Base-by-base conservation (phyloP, 2,329 filamentous ascomycete species). In the Colletotrichum falcatum region DNA sequence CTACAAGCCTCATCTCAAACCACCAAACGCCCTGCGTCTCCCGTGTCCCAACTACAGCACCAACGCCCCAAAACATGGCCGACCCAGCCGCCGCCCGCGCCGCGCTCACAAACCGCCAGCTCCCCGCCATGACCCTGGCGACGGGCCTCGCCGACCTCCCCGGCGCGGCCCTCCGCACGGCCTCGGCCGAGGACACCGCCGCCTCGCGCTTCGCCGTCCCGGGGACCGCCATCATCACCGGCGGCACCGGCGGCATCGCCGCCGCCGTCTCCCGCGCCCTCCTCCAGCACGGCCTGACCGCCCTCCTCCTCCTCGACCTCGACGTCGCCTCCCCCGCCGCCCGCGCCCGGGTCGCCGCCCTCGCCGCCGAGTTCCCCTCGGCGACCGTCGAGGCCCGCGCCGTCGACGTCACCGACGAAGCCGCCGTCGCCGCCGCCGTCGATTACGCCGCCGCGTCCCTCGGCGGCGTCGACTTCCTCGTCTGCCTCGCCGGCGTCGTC, bases 401-500 rank as follows among this genome's bases (percentile, higher is more conserved):
- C 9, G 87, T 91, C 26, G 87, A 93, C 74, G 88, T 93, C 46
- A 78, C 78, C 0, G 74, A 77, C 42, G 74, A 74, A 62, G 90
- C 90, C 5, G 89, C 86, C 11, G 82, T 92, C 0, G 90, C 87
- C 4, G 82, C 90, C 8, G 83, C 84, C 60, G 85, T 86, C 35
- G 87, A 87, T 1, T 81, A 85, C 55, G 90, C 90, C 1, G 84
- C 92, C 16, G 87, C 92, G 48, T 89, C 92, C 78, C 90, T 93
- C 74, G 91, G 91, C 12, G 81, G 89, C 1, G 77, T 81, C 0
- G 88, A 87, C 3, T 79, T 84, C 1, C 76, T 81, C 4, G 84
- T 88, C 73, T 90, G 88, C 74, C 92, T 92, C 74, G 92, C 91
- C 0, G 92, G 92, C 6, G 85, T 94, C 0, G 92, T 93, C 0